These are phyloP conservation scores for Euphrasia confusa DNA, from an alignment of 257 asterid genomes.

Conservation along the genomic window DNA sequence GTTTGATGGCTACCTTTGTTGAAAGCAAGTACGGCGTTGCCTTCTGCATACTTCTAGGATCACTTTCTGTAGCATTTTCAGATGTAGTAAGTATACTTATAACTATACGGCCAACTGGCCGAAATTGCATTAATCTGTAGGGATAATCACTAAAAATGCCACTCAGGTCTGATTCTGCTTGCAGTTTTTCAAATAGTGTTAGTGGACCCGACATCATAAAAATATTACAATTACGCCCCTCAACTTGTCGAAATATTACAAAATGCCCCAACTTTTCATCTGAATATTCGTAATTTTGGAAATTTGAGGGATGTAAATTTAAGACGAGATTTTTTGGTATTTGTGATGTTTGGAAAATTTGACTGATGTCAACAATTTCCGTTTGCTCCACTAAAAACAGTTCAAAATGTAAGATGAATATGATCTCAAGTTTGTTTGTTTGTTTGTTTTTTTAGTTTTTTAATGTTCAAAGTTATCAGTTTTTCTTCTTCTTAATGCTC, in stretches of 20 bases:
- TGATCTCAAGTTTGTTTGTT: too few relatives aligned
- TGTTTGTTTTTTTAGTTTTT: too few relatives aligned
- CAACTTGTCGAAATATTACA: background rate
- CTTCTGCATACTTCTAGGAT: conserved; percentile 89
- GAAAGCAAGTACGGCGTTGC: conserved; percentile 88
- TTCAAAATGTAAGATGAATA: too few relatives aligned
- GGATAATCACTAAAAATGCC: background rate
- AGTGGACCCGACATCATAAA: background rate
- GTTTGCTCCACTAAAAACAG: background rate
- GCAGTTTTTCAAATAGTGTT: background rate
- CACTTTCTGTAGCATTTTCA: conserved; percentile 94
- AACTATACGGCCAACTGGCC: background rate
- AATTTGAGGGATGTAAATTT: background rate
- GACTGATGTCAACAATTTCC: background rate
- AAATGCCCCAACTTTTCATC: background rate
- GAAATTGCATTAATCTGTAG: background rate
- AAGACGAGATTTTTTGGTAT: background rate
- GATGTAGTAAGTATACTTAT: conserved; percentile 78
- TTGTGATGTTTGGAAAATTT: background rate
- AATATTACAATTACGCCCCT: background rate
- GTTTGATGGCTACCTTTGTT: conserved; percentile 85
- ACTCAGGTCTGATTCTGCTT: background rate
- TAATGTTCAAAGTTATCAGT: too few relatives aligned
- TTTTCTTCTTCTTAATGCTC: too few relatives aligned
- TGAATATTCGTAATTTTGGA: too few relatives aligned